Percentiles rank a stretch among this genome's conserved stretches.
phyloP scores from a whole-genome alignment of 768 basidiomycete genomes.

The Kwoniella botswanensis region DNA sequence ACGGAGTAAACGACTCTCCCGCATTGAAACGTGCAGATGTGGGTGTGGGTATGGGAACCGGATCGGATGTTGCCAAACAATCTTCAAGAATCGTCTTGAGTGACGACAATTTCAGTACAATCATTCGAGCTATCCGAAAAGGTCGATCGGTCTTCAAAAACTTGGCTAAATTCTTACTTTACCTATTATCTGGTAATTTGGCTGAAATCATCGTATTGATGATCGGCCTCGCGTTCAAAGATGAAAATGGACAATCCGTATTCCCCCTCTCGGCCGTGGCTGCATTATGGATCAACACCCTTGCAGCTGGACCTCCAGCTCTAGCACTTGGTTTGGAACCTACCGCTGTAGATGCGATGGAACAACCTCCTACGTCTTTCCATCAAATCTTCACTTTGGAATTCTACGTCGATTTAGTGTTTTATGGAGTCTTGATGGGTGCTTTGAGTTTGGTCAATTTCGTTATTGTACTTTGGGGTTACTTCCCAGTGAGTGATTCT shows the following conservation, averaged over 20 bases:
- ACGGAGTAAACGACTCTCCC: conserved; percentile 68
- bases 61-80: conserved; percentile 68
- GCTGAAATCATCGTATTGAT: conserved; percentile 66
- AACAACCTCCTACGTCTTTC: conserved; percentile 59
- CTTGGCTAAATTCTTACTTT: conserved; percentile 66
- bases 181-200: conserved; percentile 65
- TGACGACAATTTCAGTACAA: conserved; percentile 71
- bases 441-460: conserved; percentile 56
- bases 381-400: conserved; percentile 59
- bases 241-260: conserved; percentile 62
- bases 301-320: conserved; percentile 65
- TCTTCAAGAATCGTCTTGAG: conserved; percentile 70
- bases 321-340: conserved; percentile 66
- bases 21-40: conserved; percentile 67
- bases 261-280: conserved; percentile 67
- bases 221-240: conserved; percentile 67
- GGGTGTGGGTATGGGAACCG: conserved; percentile 68
- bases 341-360: conserved; percentile 65
- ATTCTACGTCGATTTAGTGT: conserved; percentile 57
- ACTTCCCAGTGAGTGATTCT: conserved; percentile 45
- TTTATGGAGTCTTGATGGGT: conserved; percentile 60
- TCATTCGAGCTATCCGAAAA: conserved; percentile 69
- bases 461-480: conserved; percentile 58
- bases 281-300: conserved; percentile 62
- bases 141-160: conserved; percentile 69